Conservation (phyloP, 1,284 basidiomycete genomes). For the Takashimella koratensis region DNA sequence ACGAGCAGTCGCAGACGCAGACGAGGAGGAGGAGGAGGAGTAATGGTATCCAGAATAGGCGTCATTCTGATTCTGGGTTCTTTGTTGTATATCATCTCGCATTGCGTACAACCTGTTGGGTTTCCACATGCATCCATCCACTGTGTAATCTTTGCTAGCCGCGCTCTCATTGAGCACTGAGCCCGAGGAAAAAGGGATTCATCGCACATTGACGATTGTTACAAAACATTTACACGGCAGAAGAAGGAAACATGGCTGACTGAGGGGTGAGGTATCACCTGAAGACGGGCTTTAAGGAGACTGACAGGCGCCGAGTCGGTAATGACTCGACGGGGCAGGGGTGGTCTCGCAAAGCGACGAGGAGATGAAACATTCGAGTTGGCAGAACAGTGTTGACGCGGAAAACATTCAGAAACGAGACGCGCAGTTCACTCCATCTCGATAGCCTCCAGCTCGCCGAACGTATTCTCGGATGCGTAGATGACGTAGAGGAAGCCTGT, state of each 20-base stretch:
- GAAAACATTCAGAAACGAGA: no score
- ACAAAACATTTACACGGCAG: neutral
- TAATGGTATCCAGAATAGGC: neutral
- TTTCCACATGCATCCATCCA: no score
- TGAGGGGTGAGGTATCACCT: no score
- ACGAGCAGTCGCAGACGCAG: constrained; percentile 16
- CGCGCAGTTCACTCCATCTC: constrained; percentile 11
- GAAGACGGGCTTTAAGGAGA: no score
- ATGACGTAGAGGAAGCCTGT: constrained; percentile 84
- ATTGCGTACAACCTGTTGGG: no score
- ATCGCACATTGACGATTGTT: neutral
- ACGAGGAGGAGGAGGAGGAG: constrained; percentile 13
- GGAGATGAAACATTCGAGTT: no score
- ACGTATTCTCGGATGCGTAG: constrained; percentile 96
- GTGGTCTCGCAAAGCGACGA: no score
- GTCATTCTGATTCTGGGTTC: neutral
- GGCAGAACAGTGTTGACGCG: no score
- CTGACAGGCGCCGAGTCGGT: no score
- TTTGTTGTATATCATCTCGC: neutral
- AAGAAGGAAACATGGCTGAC: neutral
- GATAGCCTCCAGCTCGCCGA: constrained; percentile 55
- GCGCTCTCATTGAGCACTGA: no score
- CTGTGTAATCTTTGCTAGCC: no score
- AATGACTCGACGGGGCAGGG: no score
- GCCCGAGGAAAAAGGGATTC: neutral